Percentiles rank a stretch among this genome's conserved stretches.
Conservation (phyloP, 2,329 filamentous ascomycete species). For the Sordariomycetes sp. region DNA sequence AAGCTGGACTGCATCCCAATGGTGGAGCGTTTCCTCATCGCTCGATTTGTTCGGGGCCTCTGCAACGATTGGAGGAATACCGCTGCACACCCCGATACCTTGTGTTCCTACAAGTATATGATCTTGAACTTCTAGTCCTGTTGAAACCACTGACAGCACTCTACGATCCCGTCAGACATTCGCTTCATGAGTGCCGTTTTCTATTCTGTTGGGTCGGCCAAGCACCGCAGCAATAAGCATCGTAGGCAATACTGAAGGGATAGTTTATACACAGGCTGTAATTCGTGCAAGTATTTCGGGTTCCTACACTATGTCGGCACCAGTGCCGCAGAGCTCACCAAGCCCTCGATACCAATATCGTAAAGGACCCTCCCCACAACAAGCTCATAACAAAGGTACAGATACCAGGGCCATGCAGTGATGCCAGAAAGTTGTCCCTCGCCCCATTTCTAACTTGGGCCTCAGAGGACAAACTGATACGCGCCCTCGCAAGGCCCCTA, state of each 20-base stretch:
- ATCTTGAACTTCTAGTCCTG: too few relatives aligned
- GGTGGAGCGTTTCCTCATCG: too few relatives aligned
- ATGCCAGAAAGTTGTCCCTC: conserved; percentile 10
- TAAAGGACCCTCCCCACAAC: background rate
- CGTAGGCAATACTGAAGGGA: background rate
- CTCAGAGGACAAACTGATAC: conserved; percentile 41
- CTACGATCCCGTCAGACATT: too few relatives aligned
- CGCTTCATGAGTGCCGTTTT: background rate
- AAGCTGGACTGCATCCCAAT: too few relatives aligned
- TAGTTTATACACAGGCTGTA: background rate
- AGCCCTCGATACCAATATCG: background rate
- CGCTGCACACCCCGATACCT: too few relatives aligned
- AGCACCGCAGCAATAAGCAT: background rate
- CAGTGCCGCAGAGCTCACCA: background rate
- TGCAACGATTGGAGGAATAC: too few relatives aligned
- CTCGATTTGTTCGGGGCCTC: too few relatives aligned
- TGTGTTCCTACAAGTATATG: too few relatives aligned
- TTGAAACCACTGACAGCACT: too few relatives aligned
- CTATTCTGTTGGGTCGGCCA: background rate
- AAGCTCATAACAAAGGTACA: background rate
- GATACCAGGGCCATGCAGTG: background rate
- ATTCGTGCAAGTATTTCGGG: background rate
- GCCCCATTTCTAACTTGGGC: conserved; percentile 14
- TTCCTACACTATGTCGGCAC: background rate
- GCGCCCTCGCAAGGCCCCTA: conserved; percentile 14